phyloP scores from a whole-genome alignment of 805 yeast species.

The Saccharomyces jurei region DNA sequence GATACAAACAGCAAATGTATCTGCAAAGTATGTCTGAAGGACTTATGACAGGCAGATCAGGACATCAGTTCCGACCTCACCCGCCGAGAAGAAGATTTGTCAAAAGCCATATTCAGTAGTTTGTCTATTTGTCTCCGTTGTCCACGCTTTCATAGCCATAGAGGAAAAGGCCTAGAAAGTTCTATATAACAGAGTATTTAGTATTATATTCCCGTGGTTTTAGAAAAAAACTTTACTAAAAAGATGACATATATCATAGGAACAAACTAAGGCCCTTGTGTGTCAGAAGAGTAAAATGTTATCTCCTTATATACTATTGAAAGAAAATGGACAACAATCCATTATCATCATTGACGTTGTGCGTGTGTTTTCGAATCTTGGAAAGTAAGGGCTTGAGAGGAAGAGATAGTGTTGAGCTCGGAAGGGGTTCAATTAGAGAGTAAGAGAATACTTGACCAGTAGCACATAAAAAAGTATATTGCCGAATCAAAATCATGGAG shows the following conservation, averaged over 20 bases:
- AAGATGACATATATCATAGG: too few relatives aligned
- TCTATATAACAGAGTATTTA: slow-evolving; percentile 31
- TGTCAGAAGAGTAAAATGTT: too few relatives aligned
- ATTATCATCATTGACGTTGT: neutral
- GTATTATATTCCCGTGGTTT: slow-evolving; percentile 23
- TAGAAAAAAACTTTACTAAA: slow-evolving; percentile 20
- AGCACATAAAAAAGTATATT: neutral
- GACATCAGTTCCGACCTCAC: neutral
- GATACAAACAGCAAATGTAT: neutral
- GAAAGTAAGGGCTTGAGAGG: neutral
- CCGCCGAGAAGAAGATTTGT: slow-evolving; percentile 2
- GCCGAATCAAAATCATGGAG: neutral
- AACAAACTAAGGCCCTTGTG: too few relatives aligned
- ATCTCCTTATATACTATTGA: neutral
- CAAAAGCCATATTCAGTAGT: slow-evolving; percentile 4
- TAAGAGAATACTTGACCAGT: neutral
- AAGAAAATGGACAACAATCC: neutral
- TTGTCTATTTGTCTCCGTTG: slow-evolving; percentile 40
- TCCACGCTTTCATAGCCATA: slow-evolving; percentile 38
- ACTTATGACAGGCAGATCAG: slow-evolving; percentile 2
- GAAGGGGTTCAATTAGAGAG: neutral
- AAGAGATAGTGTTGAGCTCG: neutral
- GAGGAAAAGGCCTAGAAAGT: slow-evolving; percentile 29
- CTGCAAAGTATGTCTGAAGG: slow-evolving; percentile 6
- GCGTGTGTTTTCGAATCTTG: neutral